These are phyloP conservation scores for Geotrichum restrictum DNA, from an alignment of 1,139 yeast species.

Conservation along the genomic window DNA sequence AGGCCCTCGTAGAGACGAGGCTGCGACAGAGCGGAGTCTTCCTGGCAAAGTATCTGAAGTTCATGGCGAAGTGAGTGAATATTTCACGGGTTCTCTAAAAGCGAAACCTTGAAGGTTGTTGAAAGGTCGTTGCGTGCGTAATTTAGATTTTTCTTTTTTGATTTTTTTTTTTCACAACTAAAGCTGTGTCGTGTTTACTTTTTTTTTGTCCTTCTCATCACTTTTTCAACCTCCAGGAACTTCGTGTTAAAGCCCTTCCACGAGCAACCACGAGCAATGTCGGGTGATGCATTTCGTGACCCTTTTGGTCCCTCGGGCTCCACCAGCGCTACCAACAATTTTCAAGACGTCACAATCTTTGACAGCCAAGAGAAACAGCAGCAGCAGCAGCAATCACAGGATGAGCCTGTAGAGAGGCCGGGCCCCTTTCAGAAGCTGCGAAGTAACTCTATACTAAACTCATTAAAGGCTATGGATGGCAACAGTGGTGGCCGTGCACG, in stretches of 20 bases:
- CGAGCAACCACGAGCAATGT: neutral
- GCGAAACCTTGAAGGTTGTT: constrained; percentile 6
- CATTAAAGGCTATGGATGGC: constrained; percentile 5
- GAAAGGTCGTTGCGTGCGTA: neutral
- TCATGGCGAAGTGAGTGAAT: neutral
- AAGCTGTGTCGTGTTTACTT: too few relatives aligned
- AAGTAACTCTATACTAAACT: constrained; percentile 11
- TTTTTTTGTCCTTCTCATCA: too few relatives aligned
- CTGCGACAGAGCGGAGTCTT: neutral
- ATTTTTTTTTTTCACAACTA: neutral
- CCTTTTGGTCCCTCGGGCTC: neutral
- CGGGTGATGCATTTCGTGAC: neutral
- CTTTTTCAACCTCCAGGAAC: too few relatives aligned
- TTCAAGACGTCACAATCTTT: neutral
- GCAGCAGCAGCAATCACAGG: neutral
- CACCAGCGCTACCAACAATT: neutral
- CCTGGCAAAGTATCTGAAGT: neutral
- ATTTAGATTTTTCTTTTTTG: neutral
- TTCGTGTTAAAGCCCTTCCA: too few relatives aligned
- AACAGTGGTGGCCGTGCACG: constrained; percentile 3
- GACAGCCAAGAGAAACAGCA: neutral
- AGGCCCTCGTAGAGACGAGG: constrained; percentile 4
- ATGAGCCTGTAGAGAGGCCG: constrained; percentile 7
- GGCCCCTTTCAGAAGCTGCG: constrained; percentile 18
- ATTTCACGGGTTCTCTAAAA: too few relatives aligned